Percentiles rank a stretch among this genome's conserved stretches.
These are phyloP conservation scores for Stemphylium vesicarium DNA, from an alignment of 2,329 filamentous ascomycete genomes.

Conservation along the genomic window DNA sequence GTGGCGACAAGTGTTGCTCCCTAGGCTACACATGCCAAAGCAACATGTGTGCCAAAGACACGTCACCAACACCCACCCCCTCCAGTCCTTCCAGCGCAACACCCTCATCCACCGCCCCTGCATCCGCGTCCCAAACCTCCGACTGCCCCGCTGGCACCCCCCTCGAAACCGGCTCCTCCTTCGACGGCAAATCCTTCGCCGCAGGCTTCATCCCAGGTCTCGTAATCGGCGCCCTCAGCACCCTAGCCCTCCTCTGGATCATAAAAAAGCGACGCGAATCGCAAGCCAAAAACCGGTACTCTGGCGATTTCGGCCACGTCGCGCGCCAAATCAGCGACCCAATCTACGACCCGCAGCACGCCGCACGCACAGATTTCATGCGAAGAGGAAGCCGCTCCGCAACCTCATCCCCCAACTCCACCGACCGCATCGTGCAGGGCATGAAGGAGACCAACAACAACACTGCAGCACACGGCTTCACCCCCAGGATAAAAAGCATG, in stretches of 20 bases:
- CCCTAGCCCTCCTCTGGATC: conserved; percentile 42
- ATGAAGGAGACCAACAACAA: conserved; percentile 25
- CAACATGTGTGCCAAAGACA: conserved; percentile 60
- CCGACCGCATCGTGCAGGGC: conserved; percentile 30
- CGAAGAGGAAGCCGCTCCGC: conserved; percentile 38
- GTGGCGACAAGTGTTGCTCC: conserved; percentile 70
- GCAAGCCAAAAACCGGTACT: conserved; percentile 40
- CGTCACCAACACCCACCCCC: conserved; percentile 30
- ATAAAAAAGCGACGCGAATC: conserved; percentile 44
- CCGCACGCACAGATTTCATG: conserved; percentile 47
- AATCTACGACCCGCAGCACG: conserved; percentile 47
- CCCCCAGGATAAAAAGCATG: conserved; percentile 43
- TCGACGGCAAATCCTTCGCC: conserved; percentile 46
- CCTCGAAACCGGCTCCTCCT: conserved; percentile 26
- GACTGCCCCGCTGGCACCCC: conserved; percentile 23
- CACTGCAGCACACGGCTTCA: conserved; percentile 29
- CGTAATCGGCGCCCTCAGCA: conserved; percentile 42
- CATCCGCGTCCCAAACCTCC: conserved; percentile 42
- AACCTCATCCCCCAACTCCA: conserved; percentile 33
- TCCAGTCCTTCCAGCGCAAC: conserved; percentile 29
- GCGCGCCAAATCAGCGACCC: conserved; percentile 48
- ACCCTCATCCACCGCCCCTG: conserved; percentile 36
- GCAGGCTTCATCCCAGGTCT: conserved; percentile 49
- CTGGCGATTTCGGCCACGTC: conserved; percentile 48
- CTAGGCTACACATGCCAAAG: conserved; percentile 71